phyloP scores from a whole-genome alignment of 352 stramenopile genomes.

The Phytopythium litorale region DNA sequence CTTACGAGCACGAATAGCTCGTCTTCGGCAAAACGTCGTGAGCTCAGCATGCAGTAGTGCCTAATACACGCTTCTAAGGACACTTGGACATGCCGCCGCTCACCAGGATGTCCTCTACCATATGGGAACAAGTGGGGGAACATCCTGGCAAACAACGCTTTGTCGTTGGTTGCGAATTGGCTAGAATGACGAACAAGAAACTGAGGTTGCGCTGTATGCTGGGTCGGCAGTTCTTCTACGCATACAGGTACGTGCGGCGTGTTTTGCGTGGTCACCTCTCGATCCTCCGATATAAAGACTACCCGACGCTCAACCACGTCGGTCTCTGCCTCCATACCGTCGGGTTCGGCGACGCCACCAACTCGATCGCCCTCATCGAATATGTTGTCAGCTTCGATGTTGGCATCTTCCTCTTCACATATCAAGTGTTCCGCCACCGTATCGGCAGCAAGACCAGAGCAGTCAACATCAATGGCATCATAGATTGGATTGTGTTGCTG shows the following conservation, averaged over 20 bases:
- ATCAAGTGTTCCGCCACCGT: slow-evolving; percentile 1
- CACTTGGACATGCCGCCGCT: not conserved
- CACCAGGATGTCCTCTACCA: slow-evolving; percentile 1
- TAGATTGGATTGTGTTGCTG: not conserved
- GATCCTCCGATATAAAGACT: not conserved
- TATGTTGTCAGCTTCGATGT: not conserved
- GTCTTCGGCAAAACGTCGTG: slow-evolving; percentile 7
- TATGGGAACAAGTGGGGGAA: slow-evolving; percentile 14
- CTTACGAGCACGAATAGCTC: slow-evolving; percentile 8
- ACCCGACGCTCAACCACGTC: not conserved
- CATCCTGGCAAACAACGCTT: not conserved
- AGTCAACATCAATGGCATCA: not conserved
- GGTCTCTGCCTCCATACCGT: not conserved
- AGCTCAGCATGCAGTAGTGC: slow-evolving; percentile 4
- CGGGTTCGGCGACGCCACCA: not conserved
- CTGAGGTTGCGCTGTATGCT: not conserved
- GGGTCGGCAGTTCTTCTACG: not conserved
- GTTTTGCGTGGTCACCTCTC: not conserved
- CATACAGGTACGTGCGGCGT: not conserved
- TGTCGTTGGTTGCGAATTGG: no score
- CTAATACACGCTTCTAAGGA: slow-evolving; percentile 4
- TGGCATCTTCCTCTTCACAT: not conserved
- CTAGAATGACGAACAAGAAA: not conserved
- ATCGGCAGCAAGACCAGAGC: not conserved
- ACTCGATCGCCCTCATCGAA: not conserved